Evolutionary conservation across 352 stramenopile species (phyloP).

Genomic region (Pythium monospermum): DNA sequence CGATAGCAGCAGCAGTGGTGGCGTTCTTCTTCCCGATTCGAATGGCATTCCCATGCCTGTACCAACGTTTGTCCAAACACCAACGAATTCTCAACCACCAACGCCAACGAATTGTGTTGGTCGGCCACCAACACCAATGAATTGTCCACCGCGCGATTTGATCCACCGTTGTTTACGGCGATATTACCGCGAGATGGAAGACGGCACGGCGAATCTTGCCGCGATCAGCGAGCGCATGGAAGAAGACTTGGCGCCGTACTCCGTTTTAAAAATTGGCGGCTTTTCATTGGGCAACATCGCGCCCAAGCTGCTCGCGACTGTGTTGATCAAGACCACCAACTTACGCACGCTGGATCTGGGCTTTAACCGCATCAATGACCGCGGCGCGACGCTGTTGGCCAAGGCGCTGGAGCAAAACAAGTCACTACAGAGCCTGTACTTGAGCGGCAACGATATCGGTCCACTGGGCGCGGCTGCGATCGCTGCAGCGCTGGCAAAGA

Average conservation of each 20-base stretch:
- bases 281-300: constrained; percentile 70
- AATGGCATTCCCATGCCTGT: too few species aligned
- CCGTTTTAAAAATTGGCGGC: constrained; percentile 69
- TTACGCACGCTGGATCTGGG: constrained; percentile 68
- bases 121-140: not conserved
- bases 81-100: not conserved
- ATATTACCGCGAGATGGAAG: constrained; percentile 50
- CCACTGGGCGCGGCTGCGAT: constrained; percentile 40
- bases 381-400: constrained; percentile 50
- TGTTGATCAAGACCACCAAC: constrained; percentile 35
- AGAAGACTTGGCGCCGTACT: constrained; percentile 50
- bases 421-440: constrained; percentile 66
- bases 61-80: too few species aligned
- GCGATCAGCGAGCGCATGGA: constrained; percentile 44
- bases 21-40: not conserved
- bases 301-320: constrained; percentile 49
- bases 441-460: constrained; percentile 82
- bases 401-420: constrained; percentile 50
- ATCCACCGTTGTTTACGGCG: constrained; percentile 52
- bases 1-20: not conserved
- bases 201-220: constrained; percentile 19
- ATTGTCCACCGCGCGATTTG: constrained; percentile 51
- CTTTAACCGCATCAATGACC: constrained; percentile 78
- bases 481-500: constrained; percentile 42
- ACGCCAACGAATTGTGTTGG: not conserved